Evolutionary conservation across 148 eudicot species (phyloP).

Genomic region (Silene uniflora): DNA sequence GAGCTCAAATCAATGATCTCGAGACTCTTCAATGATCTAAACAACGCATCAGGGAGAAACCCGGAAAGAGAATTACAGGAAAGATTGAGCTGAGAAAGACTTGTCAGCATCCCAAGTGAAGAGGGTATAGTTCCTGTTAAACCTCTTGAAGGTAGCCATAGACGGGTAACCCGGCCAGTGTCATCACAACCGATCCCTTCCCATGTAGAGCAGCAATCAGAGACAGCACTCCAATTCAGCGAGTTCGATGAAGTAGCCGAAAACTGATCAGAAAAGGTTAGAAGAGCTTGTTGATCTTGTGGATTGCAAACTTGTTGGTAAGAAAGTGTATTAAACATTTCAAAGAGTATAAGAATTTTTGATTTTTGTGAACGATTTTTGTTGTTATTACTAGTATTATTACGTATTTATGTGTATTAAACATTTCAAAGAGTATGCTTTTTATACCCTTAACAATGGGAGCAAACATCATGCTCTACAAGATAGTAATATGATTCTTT

Average conservation of each 20-base stretch:
- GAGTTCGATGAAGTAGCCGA: conserved; percentile 24
- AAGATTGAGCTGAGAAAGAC: conserved; percentile 56
- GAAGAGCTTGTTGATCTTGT: conserved; percentile 44
- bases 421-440: neutral
- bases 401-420: neutral
- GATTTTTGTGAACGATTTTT: neutral
- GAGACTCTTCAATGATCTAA: conserved; percentile 39
- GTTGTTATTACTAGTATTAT: neutral
- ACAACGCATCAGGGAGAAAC: conserved; percentile 47
- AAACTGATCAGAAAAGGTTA: conserved; percentile 35
- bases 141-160: conserved; percentile 49
- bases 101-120: conserved; percentile 41
- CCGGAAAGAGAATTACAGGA: conserved; percentile 58
- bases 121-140: conserved; percentile 43
- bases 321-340: too few relatives aligned
- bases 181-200: conserved; percentile 59
- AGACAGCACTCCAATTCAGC: conserved; percentile 44
- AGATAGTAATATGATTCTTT: neutral
- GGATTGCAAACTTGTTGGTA: conserved; percentile 43
- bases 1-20: conserved; percentile 35
- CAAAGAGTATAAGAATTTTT: too few relatives aligned
- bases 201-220: conserved; percentile 63
- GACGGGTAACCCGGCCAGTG: conserved; percentile 34
- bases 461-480: neutral
- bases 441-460: neutral